Conservation (phyloP, 208 protist species). For the Leishmania aethiopica region DNA sequence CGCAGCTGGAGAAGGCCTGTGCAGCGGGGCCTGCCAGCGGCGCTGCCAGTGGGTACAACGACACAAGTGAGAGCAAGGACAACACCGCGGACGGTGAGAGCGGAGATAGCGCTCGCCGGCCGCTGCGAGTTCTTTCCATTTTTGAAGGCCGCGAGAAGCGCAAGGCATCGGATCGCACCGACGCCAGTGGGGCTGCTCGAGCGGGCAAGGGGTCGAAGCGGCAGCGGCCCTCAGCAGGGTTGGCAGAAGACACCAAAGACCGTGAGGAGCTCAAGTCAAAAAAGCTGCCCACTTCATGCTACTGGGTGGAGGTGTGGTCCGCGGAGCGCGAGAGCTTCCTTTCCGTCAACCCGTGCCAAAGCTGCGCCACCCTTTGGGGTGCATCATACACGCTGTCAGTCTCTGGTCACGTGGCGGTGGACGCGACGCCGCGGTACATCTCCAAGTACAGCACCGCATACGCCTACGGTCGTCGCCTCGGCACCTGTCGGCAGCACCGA, state of each 20-base stretch:
- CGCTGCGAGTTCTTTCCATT: constrained; percentile 37
- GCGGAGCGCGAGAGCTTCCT: constrained; percentile 75
- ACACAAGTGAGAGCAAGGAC: not conserved
- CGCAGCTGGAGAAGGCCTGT: constrained; percentile 13
- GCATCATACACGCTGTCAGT: constrained; percentile 85
- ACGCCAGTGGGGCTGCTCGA: not conserved
- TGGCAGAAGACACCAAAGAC: constrained; percentile 6
- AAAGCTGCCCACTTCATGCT: constrained; percentile 74
- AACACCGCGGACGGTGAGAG: constrained; percentile 10
- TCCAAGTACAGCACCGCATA: constrained; percentile 80
- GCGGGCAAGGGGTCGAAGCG: constrained; percentile 10
- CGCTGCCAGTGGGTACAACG: not conserved
- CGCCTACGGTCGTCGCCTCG: constrained; percentile 57
- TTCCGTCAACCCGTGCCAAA: constrained; percentile 81
- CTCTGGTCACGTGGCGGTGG: constrained; percentile 63
- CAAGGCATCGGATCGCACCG: constrained; percentile 7
- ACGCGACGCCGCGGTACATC: constrained; percentile 84
- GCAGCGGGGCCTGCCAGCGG: not conserved
- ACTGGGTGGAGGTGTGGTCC: constrained; percentile 92
- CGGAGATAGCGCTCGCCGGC: constrained; percentile 6
- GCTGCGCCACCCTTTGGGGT: constrained; percentile 79
- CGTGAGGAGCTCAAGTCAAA: constrained; percentile 38
- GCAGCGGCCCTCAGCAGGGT: constrained; percentile 11
- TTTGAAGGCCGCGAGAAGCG: constrained; percentile 31
- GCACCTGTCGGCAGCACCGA: constrained; percentile 54